These are phyloP conservation scores for Magnaporthiopsis rhizophila DNA, from an alignment of 2,329 filamentous ascomycete species.

Conservation along the genomic window DNA sequence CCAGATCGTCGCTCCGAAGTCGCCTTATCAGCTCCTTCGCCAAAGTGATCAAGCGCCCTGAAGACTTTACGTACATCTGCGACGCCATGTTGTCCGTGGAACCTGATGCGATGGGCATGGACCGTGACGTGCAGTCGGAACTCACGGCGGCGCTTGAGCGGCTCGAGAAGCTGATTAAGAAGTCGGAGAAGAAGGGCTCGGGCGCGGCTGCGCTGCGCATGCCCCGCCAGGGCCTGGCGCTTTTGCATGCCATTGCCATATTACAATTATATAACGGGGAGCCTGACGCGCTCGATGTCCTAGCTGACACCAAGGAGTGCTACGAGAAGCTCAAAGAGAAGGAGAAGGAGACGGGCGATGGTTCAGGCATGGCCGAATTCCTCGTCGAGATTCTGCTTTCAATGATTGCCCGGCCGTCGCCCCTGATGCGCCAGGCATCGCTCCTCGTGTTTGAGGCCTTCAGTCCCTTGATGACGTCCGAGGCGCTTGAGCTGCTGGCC, in stretches of 20 bases:
- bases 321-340: conserved; percentile 56
- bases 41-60: conserved; percentile 39
- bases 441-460: conserved; percentile 85
- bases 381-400: conserved; percentile 85
- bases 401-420: conserved; percentile 78
- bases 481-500: conserved; percentile 58
- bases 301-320: conserved; percentile 74
- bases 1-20: conserved; percentile 2
- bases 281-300: conserved; percentile 71
- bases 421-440: conserved; percentile 76
- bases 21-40: conserved; percentile 5
- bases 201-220: conserved; percentile 20
- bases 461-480: conserved; percentile 62
- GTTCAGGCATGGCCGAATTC: conserved; percentile 54
- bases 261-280: conserved; percentile 89
- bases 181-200: conserved; percentile 18
- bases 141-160: conserved; percentile 43
- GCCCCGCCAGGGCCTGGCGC: conserved; percentile 57
- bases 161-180: conserved; percentile 44
- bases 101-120: conserved; percentile 43
- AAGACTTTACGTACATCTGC: conserved; percentile 46
- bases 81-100: conserved; percentile 46
- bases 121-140: conserved; percentile 44
- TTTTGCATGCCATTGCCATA: conserved; percentile 77
- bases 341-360: conserved; percentile 26